Percentiles rank a stretch among this genome's conserved stretches.
Evolutionary conservation across 108 stramenopile genomes (phyloP).

Genomic region (Cyclostephanos invisitatus): DNA sequence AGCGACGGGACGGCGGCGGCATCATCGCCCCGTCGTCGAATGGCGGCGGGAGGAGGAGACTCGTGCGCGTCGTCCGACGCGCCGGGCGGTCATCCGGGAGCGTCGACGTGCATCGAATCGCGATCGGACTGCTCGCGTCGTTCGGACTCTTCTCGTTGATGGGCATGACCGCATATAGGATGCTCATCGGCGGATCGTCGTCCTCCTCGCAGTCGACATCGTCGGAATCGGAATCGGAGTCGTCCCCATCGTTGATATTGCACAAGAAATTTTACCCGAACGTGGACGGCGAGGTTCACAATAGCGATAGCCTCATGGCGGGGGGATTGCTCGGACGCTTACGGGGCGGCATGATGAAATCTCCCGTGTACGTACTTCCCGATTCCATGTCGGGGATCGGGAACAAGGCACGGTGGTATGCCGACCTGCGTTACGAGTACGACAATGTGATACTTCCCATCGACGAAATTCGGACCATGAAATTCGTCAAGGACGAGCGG

Average conservation of each 20-base stretch:
- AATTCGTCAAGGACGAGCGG: slow-evolving; percentile 22
- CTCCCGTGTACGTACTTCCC: slow-evolving; percentile 51
- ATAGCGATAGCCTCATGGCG: slow-evolving; percentile 6
- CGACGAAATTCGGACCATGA: slow-evolving; percentile 41
- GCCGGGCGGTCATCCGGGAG: slow-evolving; percentile 5
- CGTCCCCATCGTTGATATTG: not conserved
- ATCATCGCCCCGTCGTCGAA: not conserved
- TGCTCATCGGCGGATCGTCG: not conserved
- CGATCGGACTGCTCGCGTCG: slow-evolving; percentile 22
- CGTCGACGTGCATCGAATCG: slow-evolving; percentile 3
- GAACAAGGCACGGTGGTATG: slow-evolving; percentile 59
- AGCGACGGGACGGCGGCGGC: slow-evolving; percentile 11
- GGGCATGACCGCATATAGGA: slow-evolving; percentile 15
- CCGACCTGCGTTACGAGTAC: slow-evolving; percentile 52
- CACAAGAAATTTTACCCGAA: slow-evolving; percentile 9
- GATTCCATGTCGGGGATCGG: slow-evolving; percentile 64
- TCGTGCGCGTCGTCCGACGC: slow-evolving; percentile 9
- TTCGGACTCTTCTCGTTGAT: slow-evolving; percentile 33
- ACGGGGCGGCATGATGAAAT: slow-evolving; percentile 8
- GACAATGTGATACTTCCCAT: slow-evolving; percentile 56
- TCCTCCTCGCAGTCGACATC: not conserved
- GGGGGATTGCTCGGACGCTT: slow-evolving; percentile 22
- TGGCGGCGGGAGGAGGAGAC: not conserved
- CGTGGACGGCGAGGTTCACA: slow-evolving; percentile 1
- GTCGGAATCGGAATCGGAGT: too few relatives aligned